phyloP scores from a whole-genome alignment of 163 green algal genomes.

The Volvox carteri region DNA sequence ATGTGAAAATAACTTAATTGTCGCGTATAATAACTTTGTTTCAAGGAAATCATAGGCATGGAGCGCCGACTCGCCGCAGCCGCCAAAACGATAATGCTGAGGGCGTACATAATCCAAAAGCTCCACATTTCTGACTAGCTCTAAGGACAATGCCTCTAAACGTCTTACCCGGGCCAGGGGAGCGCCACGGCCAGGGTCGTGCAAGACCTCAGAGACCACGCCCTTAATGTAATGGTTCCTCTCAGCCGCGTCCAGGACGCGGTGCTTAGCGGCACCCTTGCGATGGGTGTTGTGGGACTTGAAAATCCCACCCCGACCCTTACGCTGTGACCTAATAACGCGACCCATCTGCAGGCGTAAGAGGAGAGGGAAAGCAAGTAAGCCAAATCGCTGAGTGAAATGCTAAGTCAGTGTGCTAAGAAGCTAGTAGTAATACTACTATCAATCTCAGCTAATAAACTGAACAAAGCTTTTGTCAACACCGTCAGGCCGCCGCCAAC shows the following conservation, averaged over 20 bases:
- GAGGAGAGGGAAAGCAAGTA: neutral
- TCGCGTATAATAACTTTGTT: too few species aligned
- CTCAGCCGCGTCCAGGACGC: constrained; percentile 94
- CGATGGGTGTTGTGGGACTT: constrained; percentile 95
- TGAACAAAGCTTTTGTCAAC: too few species aligned
- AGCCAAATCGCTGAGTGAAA: neutral
- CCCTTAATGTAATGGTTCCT: constrained; percentile 99
- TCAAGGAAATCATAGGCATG: too few species aligned
- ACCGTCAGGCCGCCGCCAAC: constrained; percentile 18
- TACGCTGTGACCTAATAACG: constrained; percentile 98
- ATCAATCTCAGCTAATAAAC: too few species aligned
- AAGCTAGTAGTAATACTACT: too few species aligned
- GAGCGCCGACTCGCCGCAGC: neutral
- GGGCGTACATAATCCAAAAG: neutral
- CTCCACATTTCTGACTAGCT: too few species aligned
- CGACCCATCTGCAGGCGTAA: constrained; percentile 91
- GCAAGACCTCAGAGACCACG: constrained; percentile 97
- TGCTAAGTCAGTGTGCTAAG: neutral
- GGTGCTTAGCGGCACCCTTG: constrained; percentile 95
- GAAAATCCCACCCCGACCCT: constrained; percentile 98
- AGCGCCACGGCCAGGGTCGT: constrained; percentile 97
- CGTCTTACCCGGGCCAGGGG: constrained; percentile 92
- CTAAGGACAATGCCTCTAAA: neutral
- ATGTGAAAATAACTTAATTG: too few species aligned
- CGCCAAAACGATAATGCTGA: neutral